A percentile compares a stretch with the other conserved stretches of the same genome.
Evolutionary conservation across 495 filamentous ascomycete species (phyloP).

Genomic region (Hypoxylon rickii): DNA sequence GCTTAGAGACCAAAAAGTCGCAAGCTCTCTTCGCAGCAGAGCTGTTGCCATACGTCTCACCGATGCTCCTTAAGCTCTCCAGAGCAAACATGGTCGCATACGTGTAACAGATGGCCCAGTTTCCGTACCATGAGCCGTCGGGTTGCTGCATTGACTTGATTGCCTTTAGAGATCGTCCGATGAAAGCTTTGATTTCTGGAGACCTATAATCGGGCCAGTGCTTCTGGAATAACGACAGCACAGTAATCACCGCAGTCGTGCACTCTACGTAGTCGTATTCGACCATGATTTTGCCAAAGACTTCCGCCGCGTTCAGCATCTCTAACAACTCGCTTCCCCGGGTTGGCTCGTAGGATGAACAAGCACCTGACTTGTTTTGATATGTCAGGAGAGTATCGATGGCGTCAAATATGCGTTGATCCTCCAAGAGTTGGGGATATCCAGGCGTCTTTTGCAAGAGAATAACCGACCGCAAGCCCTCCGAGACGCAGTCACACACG

Average conservation of each 20-base stretch:
- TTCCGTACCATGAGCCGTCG: slow-evolving; percentile 94
- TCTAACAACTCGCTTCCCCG: slow-evolving; percentile 80
- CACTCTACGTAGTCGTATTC: slow-evolving; percentile 98
- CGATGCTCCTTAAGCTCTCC: slow-evolving; percentile 79
- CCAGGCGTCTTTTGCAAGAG: slow-evolving; percentile 78
- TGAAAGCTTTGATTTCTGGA: slow-evolving; percentile 73
- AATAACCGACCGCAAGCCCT: slow-evolving; percentile 85
- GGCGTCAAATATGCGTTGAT: slow-evolving; percentile 78
- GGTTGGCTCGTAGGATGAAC: slow-evolving; percentile 85
- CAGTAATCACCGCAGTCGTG: slow-evolving; percentile 93
- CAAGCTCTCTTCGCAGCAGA: slow-evolving; percentile 72
- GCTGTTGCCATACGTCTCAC: slow-evolving; percentile 80
- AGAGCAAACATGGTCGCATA: slow-evolving; percentile 96
- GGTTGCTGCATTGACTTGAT: slow-evolving; percentile 78
- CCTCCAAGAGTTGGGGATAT: slow-evolving; percentile 75
- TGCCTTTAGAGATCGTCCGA: slow-evolving; percentile 71
- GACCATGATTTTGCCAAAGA: slow-evolving; percentile 97
- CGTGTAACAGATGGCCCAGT: slow-evolving; percentile 97
- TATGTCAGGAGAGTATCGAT: slow-evolving; percentile 90
- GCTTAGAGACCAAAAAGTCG: slow-evolving; percentile 80
- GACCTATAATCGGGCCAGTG: slow-evolving; percentile 79
- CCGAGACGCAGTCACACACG: slow-evolving; percentile 91
- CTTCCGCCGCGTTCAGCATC: slow-evolving; percentile 89
- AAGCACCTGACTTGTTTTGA: slow-evolving; percentile 88
- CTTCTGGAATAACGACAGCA: slow-evolving; percentile 78